Evolutionary conservation across 805 yeast species (phyloP).

Genomic region (Danielia reshetovae): DNA sequence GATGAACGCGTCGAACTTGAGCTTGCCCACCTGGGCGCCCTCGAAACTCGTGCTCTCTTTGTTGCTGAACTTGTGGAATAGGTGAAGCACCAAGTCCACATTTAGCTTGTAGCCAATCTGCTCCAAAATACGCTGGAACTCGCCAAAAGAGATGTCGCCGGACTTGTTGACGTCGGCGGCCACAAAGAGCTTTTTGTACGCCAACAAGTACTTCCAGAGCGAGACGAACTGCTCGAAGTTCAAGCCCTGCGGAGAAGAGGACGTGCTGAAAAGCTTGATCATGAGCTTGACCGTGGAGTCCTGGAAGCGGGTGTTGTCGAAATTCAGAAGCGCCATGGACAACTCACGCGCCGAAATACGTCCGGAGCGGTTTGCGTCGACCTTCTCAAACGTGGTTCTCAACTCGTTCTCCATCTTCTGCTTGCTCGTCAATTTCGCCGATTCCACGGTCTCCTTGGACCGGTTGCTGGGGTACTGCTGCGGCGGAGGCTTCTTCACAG

Average conservation of each 20-base stretch:
- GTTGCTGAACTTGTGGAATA: conserved; percentile 54
- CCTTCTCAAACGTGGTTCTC: conserved; percentile 48
- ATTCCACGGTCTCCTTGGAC: conserved; percentile 17
- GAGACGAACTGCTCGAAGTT: conserved; percentile 62
- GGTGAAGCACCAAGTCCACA: conserved; percentile 50
- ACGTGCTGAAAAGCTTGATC: conserved; percentile 55
- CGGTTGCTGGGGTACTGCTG: conserved; percentile 16
- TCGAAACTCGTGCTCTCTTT: conserved; percentile 25
- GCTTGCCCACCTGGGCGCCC: conserved; percentile 30
- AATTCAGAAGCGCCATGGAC: conserved; percentile 54
- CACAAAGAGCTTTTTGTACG: conserved; percentile 62
- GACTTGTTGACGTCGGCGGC: conserved; percentile 57
- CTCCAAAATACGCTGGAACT: conserved; percentile 55
- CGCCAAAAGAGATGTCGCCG: conserved; percentile 61
- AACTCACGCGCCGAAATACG: conserved; percentile 54
- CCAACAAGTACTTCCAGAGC: conserved; percentile 63
- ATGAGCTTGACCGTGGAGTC: conserved; percentile 57
- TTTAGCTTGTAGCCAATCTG: conserved; percentile 65
- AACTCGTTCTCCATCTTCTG: conserved; percentile 46
- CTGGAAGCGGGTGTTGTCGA: conserved; percentile 60
- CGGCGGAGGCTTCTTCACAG: conserved; percentile 14
- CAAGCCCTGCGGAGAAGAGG: conserved; percentile 21
- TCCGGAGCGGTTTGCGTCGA: conserved; percentile 53
- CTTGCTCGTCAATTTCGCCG: conserved; percentile 25
- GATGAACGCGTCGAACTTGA: conserved; percentile 79